Evolutionary conservation across 371 early-diverging fungal genomes (phyloP), one percentile per base, ranked within the genome.

Genomic region (Mucor indicus): DNA sequence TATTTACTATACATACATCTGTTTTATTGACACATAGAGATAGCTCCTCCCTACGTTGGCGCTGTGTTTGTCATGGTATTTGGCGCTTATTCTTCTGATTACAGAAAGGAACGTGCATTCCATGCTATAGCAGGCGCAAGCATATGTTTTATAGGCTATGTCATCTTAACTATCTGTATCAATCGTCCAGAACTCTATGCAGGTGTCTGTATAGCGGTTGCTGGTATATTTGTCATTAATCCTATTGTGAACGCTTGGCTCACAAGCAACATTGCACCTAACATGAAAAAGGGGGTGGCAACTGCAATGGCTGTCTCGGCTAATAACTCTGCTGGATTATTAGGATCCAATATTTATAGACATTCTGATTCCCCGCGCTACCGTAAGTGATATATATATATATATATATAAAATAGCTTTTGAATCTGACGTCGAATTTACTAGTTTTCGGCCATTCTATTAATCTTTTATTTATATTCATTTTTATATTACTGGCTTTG

Each of bases 231-330:
- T 48, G 61, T 70, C 2, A 67, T 74, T 38, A 70, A 70, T 22
- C 74, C 74, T 13, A 61, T 74, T n/a, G 66, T 74, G 15, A 74
- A 74, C 50, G 74, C 74, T 1, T 74, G 74, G 74, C 38, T 74
- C 35, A 74, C 70, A 6, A 57, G 63, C 21, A 74, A 74, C 17
- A 70, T 74, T 47, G 65, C 66, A 0, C 74, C 70, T 8, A 64
- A 70, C 7, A 74, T 70, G 74, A 74, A 74, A 36, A 64, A 67
- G 15, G 64, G 74, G 32, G 68, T 74, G 2, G 70, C 70, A 4
- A 70, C 74, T 16, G 74, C 74, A 2, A 74, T 74, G 74, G 74
- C 70, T 10, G 74, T 74, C 0, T 64, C 63, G 21, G 74, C 74
- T 1, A 74, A 74, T 33, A 74, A 74, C 42, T 59, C 74, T 1